Conservation (phyloP, 2,329 filamentous ascomycete genomes). For the Annulohypoxylon truncatum region DNA sequence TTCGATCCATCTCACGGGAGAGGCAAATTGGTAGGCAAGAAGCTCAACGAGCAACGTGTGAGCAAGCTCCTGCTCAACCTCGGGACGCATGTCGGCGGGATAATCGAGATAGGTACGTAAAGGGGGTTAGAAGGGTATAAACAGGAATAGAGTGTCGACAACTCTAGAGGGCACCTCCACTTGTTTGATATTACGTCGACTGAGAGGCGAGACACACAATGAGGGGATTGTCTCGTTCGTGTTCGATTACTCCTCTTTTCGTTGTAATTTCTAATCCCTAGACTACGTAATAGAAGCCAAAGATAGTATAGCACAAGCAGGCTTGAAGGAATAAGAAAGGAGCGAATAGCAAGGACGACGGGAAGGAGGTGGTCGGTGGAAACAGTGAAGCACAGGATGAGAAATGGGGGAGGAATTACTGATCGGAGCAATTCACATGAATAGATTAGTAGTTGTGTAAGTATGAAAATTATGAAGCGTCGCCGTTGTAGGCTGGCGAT, state of each 20-base stretch:
- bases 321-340: constrained; percentile 16
- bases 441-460: constrained; percentile 28
- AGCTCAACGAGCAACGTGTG: constrained; percentile 99
- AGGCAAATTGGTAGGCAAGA: constrained; percentile 98
- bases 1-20: constrained; percentile 99
- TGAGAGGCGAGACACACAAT: background rate
- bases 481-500: constrained; percentile 30
- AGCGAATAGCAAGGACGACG: constrained; percentile 31
- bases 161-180: constrained; percentile 21
- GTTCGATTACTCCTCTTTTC: constrained; percentile 5
- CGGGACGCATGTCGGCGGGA: constrained; percentile 83
- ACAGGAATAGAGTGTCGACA: constrained; percentile 23
- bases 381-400: constrained; percentile 1
- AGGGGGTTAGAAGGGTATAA: constrained; percentile 20
- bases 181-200: constrained; percentile 18
- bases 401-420: constrained; percentile 13
- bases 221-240: constrained; percentile 6
- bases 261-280: background rate
- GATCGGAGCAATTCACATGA: constrained; percentile 13
- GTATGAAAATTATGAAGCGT: constrained; percentile 26
- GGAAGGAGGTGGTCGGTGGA: constrained; percentile 8
- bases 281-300: background rate
- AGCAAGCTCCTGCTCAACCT: constrained; percentile 98
- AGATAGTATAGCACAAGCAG: background rate
- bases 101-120: constrained; percentile 30